Evolutionary conservation across 192 early-diverging fungal genomes (phyloP).

Genomic region (Coemansia sp.): DNA sequence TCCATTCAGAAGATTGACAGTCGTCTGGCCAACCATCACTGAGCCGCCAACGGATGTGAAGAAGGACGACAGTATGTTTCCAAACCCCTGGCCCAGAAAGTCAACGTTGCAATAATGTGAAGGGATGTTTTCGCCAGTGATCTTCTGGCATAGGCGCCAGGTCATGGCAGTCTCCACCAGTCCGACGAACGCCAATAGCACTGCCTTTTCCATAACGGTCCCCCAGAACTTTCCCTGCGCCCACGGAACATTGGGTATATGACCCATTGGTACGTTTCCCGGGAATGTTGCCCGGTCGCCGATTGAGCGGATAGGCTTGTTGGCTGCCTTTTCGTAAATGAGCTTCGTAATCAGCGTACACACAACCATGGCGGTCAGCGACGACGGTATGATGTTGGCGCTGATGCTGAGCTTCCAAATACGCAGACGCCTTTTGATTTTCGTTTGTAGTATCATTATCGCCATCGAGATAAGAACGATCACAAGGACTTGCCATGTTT

Average conservation of each 20-base stretch:
- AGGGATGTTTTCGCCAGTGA: neutral
- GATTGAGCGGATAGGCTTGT: neutral
- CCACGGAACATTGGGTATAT: neutral
- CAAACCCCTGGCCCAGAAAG: neutral
- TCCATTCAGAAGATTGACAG: neutral
- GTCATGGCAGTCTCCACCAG: neutral
- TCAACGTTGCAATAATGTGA: neutral
- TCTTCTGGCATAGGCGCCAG: neutral
- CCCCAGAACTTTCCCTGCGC: neutral
- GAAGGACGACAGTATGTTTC: slow-evolving; percentile 1
- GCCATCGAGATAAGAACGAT: neutral
- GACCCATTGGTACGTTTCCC: neutral
- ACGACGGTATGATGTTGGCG: neutral
- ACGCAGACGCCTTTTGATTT: neutral
- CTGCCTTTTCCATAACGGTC: neutral
- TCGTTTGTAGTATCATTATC: neutral
- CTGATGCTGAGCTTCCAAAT: slow-evolving; percentile 4
- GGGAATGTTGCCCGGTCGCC: neutral
- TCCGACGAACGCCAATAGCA: neutral
- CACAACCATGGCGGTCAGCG: neutral
- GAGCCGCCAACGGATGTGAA: neutral
- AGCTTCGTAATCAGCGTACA: neutral
- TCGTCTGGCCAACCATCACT: neutral
- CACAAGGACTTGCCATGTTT: neutral
- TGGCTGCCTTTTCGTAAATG: neutral